These are phyloP conservation scores for Monascus ruber DNA, from an alignment of 2,329 filamentous ascomycete genomes.

Conservation along the genomic window DNA sequence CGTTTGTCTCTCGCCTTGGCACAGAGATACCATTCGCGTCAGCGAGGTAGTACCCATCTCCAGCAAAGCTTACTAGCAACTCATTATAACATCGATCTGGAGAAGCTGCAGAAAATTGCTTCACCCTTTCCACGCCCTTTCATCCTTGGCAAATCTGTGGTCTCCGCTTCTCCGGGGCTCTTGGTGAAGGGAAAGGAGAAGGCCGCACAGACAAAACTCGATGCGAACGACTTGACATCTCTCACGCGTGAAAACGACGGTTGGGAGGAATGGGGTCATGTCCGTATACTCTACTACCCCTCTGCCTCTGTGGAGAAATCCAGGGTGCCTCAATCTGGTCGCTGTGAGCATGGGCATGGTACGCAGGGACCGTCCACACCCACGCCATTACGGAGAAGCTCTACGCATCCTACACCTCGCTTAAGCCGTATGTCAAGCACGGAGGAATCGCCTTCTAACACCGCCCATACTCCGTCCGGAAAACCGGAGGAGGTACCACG, in stretches of 20 bases:
- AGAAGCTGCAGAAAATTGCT: conserved; percentile 74
- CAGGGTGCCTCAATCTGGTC: conserved; percentile 19
- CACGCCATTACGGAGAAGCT: conserved; percentile 61
- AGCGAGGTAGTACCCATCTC: conserved; percentile 58
- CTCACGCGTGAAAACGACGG: conserved; percentile 49
- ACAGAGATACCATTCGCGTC: conserved; percentile 82
- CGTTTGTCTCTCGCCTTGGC: conserved; percentile 76
- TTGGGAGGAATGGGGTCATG: conserved; percentile 71
- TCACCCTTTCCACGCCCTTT: conserved; percentile 68
- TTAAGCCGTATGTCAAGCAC: conserved; percentile 34
- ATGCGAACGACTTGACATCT: conserved; percentile 74
- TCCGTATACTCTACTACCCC: conserved; percentile 70
- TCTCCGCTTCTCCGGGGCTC: conserved; percentile 40
- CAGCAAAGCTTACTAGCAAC: conserved; percentile 65
- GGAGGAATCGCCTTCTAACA: conserved; percentile 43
- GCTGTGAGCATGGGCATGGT: conserved; percentile 14
- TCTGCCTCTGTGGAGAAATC: conserved; percentile 20
- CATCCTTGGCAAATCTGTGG: conserved; percentile 39
- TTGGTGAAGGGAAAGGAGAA: conserved; percentile 69
- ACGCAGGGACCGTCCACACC: conserved; percentile 55
- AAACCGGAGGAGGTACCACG: conserved; percentile 27
- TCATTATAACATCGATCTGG: conserved; percentile 64
- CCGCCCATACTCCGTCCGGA: conserved; percentile 21
- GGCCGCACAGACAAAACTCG: conserved; percentile 41
- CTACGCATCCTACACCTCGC: conserved; percentile 47